Evolutionary conservation across 805 yeast genomes (phyloP), one percentile per base, ranked within the genome.

Genomic region (Lachancea sp.): DNA sequence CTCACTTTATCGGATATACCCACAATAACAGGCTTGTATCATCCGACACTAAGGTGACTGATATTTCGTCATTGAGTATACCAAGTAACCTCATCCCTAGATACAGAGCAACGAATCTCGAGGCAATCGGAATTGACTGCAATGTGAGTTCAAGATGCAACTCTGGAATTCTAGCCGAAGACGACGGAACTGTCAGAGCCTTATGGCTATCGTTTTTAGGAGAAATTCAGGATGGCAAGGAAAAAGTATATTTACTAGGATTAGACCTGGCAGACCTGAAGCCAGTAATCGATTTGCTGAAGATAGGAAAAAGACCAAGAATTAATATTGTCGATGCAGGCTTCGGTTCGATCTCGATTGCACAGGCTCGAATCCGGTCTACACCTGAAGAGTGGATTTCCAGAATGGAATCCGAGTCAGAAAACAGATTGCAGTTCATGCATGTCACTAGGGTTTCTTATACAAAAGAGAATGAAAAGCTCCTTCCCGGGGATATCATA

Each of bases 121-220:
- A 86, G 54, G 79, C 87, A 21, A 68, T 86, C 18, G 68, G 83
- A 9, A 72, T 86, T 31, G 95, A 89, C 54, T 80, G 85, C 29
- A 77, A 75, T 41, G 61, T 81, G 36, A 75, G 85, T 35, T 75
- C 75, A 32, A 86, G 83, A 46, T 85, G 95, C 62, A 75, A 74
- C 20, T 74, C 92, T 3, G 97, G 96, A 50, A 73, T 87, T 3
- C 61, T 89, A 31, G 80, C 83, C 4, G 88, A 84, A 56, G 61
- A 71, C 30, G 83, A 82, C 53, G 97, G 96, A 9, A 74, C 80
- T 0, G 74, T 89, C 9, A 74, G 90, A 46, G 95, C 92, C 0
- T 65, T 89, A 41, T 89, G 96, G 96, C 61, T 88, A 46, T 74
- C 90, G 1, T 87, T 76, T 58, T 69, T 87, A 38, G 96, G 95